Conservation (phyloP, 2,329 filamentous ascomycete species). For the Phialophora expanda region DNA sequence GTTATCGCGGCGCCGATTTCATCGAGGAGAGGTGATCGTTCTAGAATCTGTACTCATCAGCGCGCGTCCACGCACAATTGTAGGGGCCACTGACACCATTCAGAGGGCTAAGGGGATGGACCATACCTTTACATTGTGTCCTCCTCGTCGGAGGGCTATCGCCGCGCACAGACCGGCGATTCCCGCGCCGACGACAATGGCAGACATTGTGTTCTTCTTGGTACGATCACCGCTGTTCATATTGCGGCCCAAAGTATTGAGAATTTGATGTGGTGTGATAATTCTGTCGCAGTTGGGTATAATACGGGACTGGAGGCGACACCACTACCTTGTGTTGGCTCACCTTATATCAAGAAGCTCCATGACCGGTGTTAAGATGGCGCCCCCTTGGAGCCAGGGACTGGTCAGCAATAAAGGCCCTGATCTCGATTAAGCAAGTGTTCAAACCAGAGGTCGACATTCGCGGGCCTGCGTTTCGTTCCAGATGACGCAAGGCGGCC, state of each 20-base stretch:
- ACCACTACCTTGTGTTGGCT: neutral
- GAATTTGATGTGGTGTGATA: neutral
- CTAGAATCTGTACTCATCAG: conserved; percentile 1
- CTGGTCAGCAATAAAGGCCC: neutral
- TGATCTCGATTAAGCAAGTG: neutral
- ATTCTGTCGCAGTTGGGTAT: neutral
- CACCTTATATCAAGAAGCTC: neutral
- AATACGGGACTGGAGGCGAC: neutral
- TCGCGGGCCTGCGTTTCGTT: neutral
- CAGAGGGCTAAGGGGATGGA: neutral
- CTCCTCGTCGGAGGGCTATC: conserved; percentile 9
- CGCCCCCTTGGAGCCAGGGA: too few relatives aligned
- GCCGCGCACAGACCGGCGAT: conserved; percentile 14
- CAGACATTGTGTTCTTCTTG: neutral
- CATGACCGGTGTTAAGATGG: neutral
- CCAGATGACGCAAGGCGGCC: neutral
- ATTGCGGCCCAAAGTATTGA: neutral
- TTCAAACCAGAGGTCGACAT: neutral
- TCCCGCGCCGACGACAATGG: conserved; percentile 1
- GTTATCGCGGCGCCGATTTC: conserved; percentile 12
- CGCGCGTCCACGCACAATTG: too few relatives aligned
- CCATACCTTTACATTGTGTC: conserved; percentile 10
- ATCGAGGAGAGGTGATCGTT: conserved; percentile 6
- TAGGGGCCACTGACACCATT: neutral
- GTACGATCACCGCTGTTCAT: neutral